These are phyloP conservation scores for Candida gorgasii DNA, from an alignment of 805 yeast genomes.

Conservation along the genomic window DNA sequence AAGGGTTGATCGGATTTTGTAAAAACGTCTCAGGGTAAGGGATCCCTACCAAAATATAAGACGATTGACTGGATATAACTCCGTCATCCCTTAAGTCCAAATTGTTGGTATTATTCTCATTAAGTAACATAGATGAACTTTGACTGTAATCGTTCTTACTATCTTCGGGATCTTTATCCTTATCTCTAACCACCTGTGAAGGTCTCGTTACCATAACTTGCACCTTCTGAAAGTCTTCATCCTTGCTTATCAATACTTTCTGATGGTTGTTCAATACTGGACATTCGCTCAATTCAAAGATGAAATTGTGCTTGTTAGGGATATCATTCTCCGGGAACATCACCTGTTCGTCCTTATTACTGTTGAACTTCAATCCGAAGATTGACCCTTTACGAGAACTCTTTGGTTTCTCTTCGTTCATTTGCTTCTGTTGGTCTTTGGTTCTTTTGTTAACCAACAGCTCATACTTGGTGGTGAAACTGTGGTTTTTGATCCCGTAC, in stretches of 20 bases:
- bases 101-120: conserved; percentile 8
- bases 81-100: conserved; percentile 21
- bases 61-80: conserved; percentile 26
- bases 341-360: conserved; percentile 12
- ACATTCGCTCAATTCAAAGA: conserved; percentile 23
- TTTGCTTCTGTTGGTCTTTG: conserved; percentile 28
- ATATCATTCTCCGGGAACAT: conserved; percentile 13
- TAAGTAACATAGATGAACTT: conserved; percentile 34
- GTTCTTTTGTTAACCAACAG: conserved; percentile 35
- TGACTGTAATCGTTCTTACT: conserved; percentile 30
- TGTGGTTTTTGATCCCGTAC: conserved; percentile 34
- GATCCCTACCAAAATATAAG: conserved; percentile 40
- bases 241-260: conserved; percentile 28
- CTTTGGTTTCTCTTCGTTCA: conserved; percentile 22
- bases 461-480: conserved; percentile 41
- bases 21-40: conserved; percentile 41
- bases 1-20: conserved; percentile 37
- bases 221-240: conserved; percentile 28
- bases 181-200: conserved; percentile 15
- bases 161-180: neutral
- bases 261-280: conserved; percentile 36
- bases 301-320: conserved; percentile 15
- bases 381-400: conserved; percentile 36
- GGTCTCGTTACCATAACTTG: conserved; percentile 41
- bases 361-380: conserved; percentile 41